phyloP scores from a whole-genome alignment of 768 basidiomycete genomes.

The Hygrocybe punicea region DNA sequence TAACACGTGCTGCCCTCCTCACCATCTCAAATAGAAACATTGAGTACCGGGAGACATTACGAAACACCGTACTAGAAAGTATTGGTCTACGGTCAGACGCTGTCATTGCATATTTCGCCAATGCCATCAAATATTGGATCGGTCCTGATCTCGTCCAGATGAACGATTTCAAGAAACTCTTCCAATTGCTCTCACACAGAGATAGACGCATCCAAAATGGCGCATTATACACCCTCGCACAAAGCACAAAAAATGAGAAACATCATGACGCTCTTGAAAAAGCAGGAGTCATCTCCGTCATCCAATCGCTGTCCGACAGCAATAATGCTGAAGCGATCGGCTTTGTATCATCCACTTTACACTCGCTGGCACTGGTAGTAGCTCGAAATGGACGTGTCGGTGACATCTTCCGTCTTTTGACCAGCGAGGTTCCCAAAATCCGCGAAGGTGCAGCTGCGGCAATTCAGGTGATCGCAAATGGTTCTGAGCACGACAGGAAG shows the following conservation, averaged over 20 bases:
- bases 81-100: conserved; percentile 13
- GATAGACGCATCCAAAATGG: conserved; percentile 15
- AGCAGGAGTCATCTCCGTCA: conserved; percentile 12
- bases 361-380: conserved; percentile 11
- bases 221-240: conserved; percentile 13
- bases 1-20: conserved; percentile 13
- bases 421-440: conserved; percentile 14
- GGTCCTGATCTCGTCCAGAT: conserved; percentile 18
- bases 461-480: conserved; percentile 15
- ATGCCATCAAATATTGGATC: conserved; percentile 19
- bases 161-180: conserved; percentile 14
- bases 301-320: conserved; percentile 11
- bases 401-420: conserved; percentile 10
- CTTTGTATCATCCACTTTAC: conserved; percentile 15
- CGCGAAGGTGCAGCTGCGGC: conserved; percentile 13
- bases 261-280: conserved; percentile 18
- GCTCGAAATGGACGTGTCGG: conserved; percentile 13
- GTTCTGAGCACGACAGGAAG: conserved; percentile 10
- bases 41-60: conserved; percentile 13
- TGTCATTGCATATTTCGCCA: conserved; percentile 12
- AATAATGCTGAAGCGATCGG: conserved; percentile 16
- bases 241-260: conserved; percentile 9
- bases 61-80: conserved; percentile 12
- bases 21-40: conserved; percentile 14
- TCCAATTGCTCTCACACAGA: conserved; percentile 14